These are phyloP conservation scores for Prunus armeniaca DNA, from an alignment of 306 rosid species.

Conservation along the genomic window DNA sequence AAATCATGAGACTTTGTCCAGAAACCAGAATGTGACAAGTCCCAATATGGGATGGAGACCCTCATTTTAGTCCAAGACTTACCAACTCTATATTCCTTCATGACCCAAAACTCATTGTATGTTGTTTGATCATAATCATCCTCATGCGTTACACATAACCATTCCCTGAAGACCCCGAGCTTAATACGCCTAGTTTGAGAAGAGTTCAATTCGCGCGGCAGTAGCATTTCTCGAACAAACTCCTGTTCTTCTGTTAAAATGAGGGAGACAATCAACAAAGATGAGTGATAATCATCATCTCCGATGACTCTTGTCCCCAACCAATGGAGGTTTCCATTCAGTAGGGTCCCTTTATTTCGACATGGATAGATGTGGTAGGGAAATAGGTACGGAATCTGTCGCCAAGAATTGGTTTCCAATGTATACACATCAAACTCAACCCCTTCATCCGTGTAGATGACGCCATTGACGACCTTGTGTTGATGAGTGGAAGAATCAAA, in stretches of 20 bases:
- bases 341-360: neutral
- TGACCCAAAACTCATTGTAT: neutral
- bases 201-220: neutral
- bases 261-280: neutral
- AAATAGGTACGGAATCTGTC: neutral
- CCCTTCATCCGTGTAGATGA: neutral
- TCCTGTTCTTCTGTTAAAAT: too few relatives aligned
- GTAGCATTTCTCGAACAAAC: neutral
- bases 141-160: too few relatives aligned
- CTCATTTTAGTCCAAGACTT: conserved; percentile 3
- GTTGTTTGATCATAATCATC: neutral
- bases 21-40: neutral
- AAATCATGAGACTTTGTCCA: neutral
- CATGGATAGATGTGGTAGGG: neutral
- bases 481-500: neutral
- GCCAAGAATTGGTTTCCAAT: neutral
- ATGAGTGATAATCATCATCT: neutral
- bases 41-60: neutral
- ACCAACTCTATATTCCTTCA: neutral
- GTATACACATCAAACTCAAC: neutral
- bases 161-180: neutral
- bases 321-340: neutral
- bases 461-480: neutral
- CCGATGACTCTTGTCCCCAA: neutral
- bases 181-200: too few relatives aligned